Percentiles rank a stretch among this genome's conserved stretches.
These are phyloP conservation scores for Zasmidium citrigriseum DNA, from an alignment of 2,329 filamentous ascomycete genomes.

Conservation along the genomic window DNA sequence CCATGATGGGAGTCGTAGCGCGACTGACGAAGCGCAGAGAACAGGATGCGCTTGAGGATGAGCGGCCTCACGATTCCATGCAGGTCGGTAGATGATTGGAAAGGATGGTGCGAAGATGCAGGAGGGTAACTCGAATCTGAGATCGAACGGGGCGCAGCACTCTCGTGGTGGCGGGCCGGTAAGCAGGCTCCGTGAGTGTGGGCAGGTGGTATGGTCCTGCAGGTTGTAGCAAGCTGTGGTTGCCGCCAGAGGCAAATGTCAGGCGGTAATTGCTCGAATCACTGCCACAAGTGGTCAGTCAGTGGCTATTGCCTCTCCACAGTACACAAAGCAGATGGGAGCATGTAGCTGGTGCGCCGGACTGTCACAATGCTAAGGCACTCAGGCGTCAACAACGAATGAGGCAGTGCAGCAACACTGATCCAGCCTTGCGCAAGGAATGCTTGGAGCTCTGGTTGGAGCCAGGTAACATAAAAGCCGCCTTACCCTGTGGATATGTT, in stretches of 20 bases:
- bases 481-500: not conserved
- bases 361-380: not conserved
- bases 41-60: not conserved
- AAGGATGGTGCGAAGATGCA: not conserved
- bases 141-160: not conserved
- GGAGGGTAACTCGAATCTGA: not conserved
- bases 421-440: not conserved
- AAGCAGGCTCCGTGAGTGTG: not conserved
- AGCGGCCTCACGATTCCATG: not conserved
- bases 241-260: not conserved
- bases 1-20: conserved; percentile 1
- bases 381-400: not conserved
- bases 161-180: not conserved
- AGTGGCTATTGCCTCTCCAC: not conserved
- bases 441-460: not conserved
- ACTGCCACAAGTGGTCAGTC: not conserved
- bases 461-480: not conserved
- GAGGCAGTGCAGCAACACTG: not conserved
- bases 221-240: not conserved
- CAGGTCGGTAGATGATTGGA: not conserved
- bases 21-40: not conserved
- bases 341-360: not conserved
- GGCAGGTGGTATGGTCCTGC: not conserved
- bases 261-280: not conserved
- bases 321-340: not conserved